phyloP scores from a whole-genome alignment of 257 asterid species.

The Nicotiana attenuata region DNA sequence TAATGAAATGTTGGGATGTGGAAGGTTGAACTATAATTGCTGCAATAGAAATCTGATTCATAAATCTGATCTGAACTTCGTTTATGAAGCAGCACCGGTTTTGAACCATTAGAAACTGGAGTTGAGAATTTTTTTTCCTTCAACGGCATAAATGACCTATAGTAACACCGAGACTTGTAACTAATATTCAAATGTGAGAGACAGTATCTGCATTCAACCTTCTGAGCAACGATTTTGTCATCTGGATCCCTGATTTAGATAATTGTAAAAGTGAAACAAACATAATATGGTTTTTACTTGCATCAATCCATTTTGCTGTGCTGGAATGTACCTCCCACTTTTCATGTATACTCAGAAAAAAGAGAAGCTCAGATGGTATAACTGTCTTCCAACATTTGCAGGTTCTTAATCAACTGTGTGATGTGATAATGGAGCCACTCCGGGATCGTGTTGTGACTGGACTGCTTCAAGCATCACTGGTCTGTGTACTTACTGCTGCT shows the following conservation, averaged over 20 bases:
- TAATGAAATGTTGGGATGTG: slow-evolving; percentile 2
- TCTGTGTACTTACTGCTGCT: slow-evolving; percentile 17
- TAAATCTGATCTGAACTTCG: background rate
- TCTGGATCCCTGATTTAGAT: background rate
- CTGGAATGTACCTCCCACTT: background rate
- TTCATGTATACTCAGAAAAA: background rate
- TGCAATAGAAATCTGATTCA: slow-evolving; percentile 1
- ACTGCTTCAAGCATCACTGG: slow-evolving; percentile 96
- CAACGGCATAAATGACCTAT: background rate
- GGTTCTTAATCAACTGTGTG: slow-evolving; percentile 91
- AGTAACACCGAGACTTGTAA: background rate
- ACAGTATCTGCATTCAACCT: background rate
- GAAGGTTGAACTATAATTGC: background rate
- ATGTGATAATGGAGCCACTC: slow-evolving; percentile 79
- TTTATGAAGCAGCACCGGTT: background rate
- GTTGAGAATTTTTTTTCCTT: background rate
- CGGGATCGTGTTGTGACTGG: slow-evolving; percentile 96
- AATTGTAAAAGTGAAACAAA: background rate
- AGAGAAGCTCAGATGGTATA: background rate
- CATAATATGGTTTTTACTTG: background rate
- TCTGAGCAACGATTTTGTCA: background rate
- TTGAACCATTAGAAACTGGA: background rate
- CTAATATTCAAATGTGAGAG: background rate
- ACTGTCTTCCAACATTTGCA: slow-evolving; percentile 25
- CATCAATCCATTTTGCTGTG: background rate